Base-by-base conservation (phyloP, 371 early-diverging fungal genomes). In the Scutellospora calospora region DNA sequence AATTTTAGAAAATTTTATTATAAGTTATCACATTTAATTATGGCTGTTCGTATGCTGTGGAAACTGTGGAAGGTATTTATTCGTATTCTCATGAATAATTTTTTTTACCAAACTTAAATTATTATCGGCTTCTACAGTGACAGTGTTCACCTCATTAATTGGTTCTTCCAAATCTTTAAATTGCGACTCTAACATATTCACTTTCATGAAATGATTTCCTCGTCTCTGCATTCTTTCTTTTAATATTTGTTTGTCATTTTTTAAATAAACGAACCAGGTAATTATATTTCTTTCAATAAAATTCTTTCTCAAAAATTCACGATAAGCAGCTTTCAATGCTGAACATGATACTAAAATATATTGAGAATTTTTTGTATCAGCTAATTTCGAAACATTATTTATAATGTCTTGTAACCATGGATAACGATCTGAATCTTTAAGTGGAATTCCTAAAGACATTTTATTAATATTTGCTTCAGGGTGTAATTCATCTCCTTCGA, bases 401-500 rank as follows among this genome's bases (percentile, higher is more conserved):
- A 38, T 68, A 27, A 82, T 45, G 3, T 60, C n/a, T 54, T 62
- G 33, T 49, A 82, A 35, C 82, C 82, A 82, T 35, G 79, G 74
- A 33, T 49, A 45, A 33, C 82, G 29, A 72, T 82, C 82, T 22
- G 25, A 25, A 29, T 82, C 82, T 54, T 49, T 29, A 22, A 82
- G 69, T 14, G 82, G 82, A 52, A 79, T 68, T 5, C 45, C 73
- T 35, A 71, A 59, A 22, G 59, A 31, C 82, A 82, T 82, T 79
- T 82, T 82, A 27, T 78, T 31, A 20, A 79, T 62, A 31, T 79
- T 79, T 25, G 68, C 33, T 31, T 45, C 11, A 6, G 79, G 22
- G 45, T 81, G 81, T 20, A 76, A 55, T 41, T 81, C 57, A 22
- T 81, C 81, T 3, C 81, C 81, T 22, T 81, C 81, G 11, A 81